phyloP scores from a whole-genome alignment of 176 grass and related monocot genomes.

The Carex myosuroides region DNA sequence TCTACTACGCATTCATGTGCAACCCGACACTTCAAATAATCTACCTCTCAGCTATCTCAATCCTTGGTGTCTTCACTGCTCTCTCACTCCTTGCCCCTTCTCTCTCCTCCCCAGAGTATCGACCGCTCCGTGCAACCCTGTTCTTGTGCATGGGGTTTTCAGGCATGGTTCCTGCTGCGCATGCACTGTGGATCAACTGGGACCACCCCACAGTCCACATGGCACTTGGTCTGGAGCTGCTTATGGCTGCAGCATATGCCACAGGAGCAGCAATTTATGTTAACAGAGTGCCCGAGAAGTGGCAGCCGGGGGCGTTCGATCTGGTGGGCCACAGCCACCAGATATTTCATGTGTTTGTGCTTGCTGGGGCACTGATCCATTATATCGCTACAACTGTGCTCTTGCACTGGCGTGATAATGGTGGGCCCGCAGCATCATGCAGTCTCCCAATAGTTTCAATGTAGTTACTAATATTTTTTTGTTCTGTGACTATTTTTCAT shows the following conservation, averaged over 20 bases:
- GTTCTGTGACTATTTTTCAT: not conserved
- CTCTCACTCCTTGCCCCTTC: conserved; percentile 53
- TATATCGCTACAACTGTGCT: conserved; percentile 56
- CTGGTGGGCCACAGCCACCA: conserved; percentile 86
- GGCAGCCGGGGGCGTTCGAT: conserved; percentile 69
- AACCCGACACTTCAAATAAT: conserved; percentile 33
- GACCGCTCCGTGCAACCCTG: conserved; percentile 55
- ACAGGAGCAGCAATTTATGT: conserved; percentile 66
- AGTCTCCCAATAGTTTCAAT: not conserved
- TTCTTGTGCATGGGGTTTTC: conserved; percentile 84
- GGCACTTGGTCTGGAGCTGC: conserved; percentile 52
- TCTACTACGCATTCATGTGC: conserved; percentile 95
- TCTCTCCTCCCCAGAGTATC: conserved; percentile 56
- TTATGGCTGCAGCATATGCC: conserved; percentile 54
- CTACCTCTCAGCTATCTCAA: conserved; percentile 66
- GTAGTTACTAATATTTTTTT: conserved; percentile 1
- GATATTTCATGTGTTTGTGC: conserved; percentile 89
- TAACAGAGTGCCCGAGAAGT: conserved; percentile 80
- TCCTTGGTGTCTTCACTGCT: conserved; percentile 51
- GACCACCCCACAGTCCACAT: conserved; percentile 52
- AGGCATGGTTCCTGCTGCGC: conserved; percentile 56
- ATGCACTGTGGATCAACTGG: conserved; percentile 65
- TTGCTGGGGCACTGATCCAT: conserved; percentile 62
- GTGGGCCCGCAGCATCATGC: conserved; percentile 32
- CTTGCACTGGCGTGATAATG: conserved; percentile 54